These are phyloP conservation scores for Skeletonema potamos DNA, from an alignment of 108 stramenopile species.

Conservation along the genomic window DNA sequence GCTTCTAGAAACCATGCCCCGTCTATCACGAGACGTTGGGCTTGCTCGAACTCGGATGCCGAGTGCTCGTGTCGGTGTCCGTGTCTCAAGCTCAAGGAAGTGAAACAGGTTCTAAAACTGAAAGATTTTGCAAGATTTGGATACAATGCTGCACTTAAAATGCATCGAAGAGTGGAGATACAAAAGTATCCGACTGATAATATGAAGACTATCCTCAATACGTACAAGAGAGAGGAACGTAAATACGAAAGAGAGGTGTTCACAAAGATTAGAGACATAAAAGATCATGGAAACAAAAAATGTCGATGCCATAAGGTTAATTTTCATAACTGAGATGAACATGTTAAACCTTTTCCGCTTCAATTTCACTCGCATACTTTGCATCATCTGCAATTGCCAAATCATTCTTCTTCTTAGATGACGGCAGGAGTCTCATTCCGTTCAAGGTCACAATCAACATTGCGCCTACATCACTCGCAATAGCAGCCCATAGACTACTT, in stretches of 20 bases:
- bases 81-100: no score
- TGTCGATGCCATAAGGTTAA: no score
- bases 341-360: no score
- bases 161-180: not conserved
- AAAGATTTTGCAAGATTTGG: not conserved
- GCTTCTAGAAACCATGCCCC: not conserved
- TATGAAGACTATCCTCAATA: not conserved
- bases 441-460: slow-evolving; percentile 83
- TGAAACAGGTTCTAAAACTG: not conserved
- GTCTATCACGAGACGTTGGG: not conserved
- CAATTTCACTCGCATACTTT: no score
- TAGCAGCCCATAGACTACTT: slow-evolving; percentile 67
- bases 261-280: not conserved
- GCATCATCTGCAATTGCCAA: not conserved
- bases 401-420: slow-evolving; percentile 15
- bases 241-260: not conserved
- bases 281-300: no score
- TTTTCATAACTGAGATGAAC: no score
- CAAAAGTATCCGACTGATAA: not conserved
- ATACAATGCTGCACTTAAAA: not conserved
- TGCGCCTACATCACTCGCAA: slow-evolving; percentile 74
- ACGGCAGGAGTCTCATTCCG: slow-evolving; percentile 75
- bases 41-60: not conserved
- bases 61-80: no score
- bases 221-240: not conserved